Base-by-base conservation (phyloP, 1,284 basidiomycete genomes). In the Trichosporon sp. region DNA sequence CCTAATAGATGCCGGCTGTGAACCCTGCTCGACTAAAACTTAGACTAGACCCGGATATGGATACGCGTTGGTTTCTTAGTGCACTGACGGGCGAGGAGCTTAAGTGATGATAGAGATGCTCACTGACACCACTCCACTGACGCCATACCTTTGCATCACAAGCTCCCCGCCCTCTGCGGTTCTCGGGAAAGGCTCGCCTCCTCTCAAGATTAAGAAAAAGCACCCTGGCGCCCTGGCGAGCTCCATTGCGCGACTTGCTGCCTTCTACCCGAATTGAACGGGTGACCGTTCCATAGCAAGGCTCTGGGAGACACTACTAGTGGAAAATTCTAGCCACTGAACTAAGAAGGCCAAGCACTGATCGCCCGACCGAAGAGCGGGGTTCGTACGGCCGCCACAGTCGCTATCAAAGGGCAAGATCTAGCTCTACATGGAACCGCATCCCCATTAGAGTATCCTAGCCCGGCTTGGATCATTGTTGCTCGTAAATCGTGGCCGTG, bases 21-120 rank as follows among this genome's bases (percentile, higher is more conserved):
- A 32, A 18, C 56, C 18, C 27, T 11, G 29, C 27, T 60, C 44
- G 21, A 29, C 27, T 32, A 51, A 51, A 64, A 42, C 38, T 65
- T 65, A 65, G 64, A 65, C 29, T 65, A 47, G 23, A 44, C 25
- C 25, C 34, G 62, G 32, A 64, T 64, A 47, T 64, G 44, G 63
- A 64, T 32, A 25, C 38, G n/a, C n/a, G 18, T 38, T 60, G 56
- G 56, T 5, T 31, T 60, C 29, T 60, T 29, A 31, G 56, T 31
- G 27, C 27, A 60, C 56, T 60, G n/a, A 31, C 18, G 56, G 56
- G 3, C 15, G 2, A 15, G 29, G 15, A 25, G 47, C 21, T 51
- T 21, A 1, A 13, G 44, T 12, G 21, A 51, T 18, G 6, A n/a
- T 6, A 9, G n/a, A 6, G 5, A 9, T 51, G 4, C 3, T 21